Evolutionary conservation across 345 rosid genomes (phyloP), one percentile per base, ranked within the genome.

Genomic region (Raphanus raphanistrum): DNA sequence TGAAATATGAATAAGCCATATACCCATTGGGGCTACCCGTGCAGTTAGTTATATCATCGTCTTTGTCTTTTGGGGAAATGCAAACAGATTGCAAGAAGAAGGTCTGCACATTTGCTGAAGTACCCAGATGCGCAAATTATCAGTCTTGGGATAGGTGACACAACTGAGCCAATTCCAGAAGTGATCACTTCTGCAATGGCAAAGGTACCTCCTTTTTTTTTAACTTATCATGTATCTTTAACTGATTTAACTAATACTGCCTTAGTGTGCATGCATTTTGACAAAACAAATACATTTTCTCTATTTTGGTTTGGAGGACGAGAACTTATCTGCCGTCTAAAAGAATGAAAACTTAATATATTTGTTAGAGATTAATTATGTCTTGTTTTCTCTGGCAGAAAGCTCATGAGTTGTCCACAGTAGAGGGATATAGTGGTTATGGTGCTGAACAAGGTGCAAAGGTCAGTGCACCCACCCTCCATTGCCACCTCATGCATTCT

Each of bases 381-480:
- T 15, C 3, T 81, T 45, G 5, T 15, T 13, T 32, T 16, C 16
- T 45, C 31, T 77, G 78, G 35, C 92, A 95, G 98, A 90, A 86
- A 84, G 84, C 97, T 71, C 70, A 70, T 76, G 97, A 80, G 38
- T 68, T 95, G 80, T 92, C 99, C 38, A 95, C 98, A 10, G 27
- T 78, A 74, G 92, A 88, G 82, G 97, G 98, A 52, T 95, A 95
- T 73, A 92, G 96, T 83, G 98, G 98, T 28, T 95, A 95, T 70
- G 99, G 98, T 73, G 87, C 90, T 59, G 99, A 95, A 82, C 99
- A 95, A 84, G 99, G 99, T 81, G 94, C 90, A 88, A 91, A 86
- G 74, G 99, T 92, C 83, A 33, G 89, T 70, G 33, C 58, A 45
- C 31, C 21, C 21, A 21, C 21, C 21, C 21, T 21, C 21, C 21